Conservation (phyloP, 371 early-diverging fungal genomes). For the Conidiobolus incongruus region DNA sequence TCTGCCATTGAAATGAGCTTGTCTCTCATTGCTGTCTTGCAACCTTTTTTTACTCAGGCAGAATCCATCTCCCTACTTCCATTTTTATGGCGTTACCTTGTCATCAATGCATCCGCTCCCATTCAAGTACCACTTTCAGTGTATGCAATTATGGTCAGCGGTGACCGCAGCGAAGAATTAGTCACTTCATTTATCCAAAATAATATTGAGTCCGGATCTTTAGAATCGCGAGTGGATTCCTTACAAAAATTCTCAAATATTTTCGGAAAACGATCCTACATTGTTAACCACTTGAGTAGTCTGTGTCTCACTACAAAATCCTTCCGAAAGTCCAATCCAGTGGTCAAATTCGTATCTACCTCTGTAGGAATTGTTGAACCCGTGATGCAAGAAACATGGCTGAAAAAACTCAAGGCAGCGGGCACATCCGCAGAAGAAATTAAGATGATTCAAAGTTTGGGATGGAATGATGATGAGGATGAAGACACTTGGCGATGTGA, state of each 20-base stretch:
- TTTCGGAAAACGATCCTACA: conserved; percentile 24
- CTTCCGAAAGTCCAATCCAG: conserved; percentile 23
- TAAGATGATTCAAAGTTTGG: conserved; percentile 27
- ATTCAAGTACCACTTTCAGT: not conserved
- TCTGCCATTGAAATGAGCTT: not conserved
- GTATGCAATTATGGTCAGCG: not conserved
- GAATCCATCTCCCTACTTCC: not conserved
- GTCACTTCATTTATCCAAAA: not conserved
- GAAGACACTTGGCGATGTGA: conserved; percentile 10
- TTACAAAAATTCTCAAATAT: conserved; percentile 7
- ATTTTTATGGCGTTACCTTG: not conserved
- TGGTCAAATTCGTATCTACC: conserved; percentile 28
- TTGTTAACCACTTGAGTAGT: conserved; percentile 24
- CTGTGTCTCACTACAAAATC: conserved; percentile 20
- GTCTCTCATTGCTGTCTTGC: not conserved
- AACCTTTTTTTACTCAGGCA: not conserved
- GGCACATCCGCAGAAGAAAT: conserved; percentile 30
- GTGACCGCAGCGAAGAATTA: not conserved
- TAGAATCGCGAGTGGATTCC: not conserved
- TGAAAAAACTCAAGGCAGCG: conserved; percentile 24
- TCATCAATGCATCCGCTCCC: not conserved
- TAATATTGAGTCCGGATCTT: not conserved
- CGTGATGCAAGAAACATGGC: conserved; percentile 33
- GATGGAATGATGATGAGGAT: conserved; percentile 36
- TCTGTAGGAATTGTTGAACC: conserved; percentile 32